These are phyloP conservation scores for Talaromyces proteolyticus DNA, from an alignment of 495 filamentous ascomycete species.

Conservation along the genomic window DNA sequence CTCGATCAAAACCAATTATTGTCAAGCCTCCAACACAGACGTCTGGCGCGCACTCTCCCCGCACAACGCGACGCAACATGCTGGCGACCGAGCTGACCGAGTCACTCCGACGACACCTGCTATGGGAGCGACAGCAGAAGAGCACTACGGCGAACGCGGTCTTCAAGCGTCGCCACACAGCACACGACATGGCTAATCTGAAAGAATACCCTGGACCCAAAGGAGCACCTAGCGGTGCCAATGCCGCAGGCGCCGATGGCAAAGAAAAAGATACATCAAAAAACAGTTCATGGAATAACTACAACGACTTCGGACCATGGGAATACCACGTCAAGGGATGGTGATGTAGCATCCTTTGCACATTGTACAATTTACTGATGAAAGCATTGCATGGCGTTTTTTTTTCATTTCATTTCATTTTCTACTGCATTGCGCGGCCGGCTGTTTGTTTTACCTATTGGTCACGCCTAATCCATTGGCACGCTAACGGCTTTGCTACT, in stretches of 20 bases:
- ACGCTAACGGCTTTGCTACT: neutral
- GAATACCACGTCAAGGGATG: slow-evolving; percentile 69
- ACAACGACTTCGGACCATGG: slow-evolving; percentile 57
- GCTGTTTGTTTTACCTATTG: neutral
- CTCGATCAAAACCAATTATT: slow-evolving; percentile 82
- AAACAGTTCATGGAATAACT: slow-evolving; percentile 60
- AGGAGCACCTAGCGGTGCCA: slow-evolving; percentile 13
- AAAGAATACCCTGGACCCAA: slow-evolving; percentile 60
- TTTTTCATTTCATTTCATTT: neutral
- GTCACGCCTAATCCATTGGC: neutral
- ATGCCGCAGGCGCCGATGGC: slow-evolving; percentile 8
- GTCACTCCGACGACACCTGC: slow-evolving; percentile 69
- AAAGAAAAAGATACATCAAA: slow-evolving; percentile 42
- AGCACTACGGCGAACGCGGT: slow-evolving; percentile 82
- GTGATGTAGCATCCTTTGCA: slow-evolving; percentile 30
- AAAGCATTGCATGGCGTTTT: slow-evolving; percentile 1
- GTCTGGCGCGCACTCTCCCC: slow-evolving; percentile 73
- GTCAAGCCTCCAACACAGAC: slow-evolving; percentile 48
- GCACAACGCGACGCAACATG: slow-evolving; percentile 95
- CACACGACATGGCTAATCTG: slow-evolving; percentile 80
- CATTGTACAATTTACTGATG: neutral
- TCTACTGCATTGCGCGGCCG: neutral
- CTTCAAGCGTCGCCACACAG: slow-evolving; percentile 85
- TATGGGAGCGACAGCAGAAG: slow-evolving; percentile 88
- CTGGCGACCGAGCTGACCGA: slow-evolving; percentile 86